Evolutionary conservation across 179 eudicot species (phyloP).

Genomic region (Heliamphora pulchella): DNA sequence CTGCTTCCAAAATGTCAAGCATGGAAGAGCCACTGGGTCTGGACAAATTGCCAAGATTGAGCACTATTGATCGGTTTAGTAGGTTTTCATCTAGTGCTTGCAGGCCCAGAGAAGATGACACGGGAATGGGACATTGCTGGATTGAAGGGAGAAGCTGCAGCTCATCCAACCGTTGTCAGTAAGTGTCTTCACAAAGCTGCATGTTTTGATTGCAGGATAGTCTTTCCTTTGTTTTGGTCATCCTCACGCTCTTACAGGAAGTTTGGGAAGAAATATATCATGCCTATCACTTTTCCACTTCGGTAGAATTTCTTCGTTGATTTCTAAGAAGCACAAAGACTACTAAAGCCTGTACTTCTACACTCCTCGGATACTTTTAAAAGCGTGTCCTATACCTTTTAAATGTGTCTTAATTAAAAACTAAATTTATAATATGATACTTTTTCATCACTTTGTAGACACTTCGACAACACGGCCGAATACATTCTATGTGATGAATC

Average conservation of each 20-base stretch:
- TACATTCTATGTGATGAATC: too few species aligned
- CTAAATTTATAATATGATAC: too few species aligned
- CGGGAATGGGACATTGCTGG: slow-evolving; percentile 71
- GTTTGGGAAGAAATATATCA: not conserved
- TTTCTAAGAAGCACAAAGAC: not conserved
- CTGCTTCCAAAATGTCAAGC: slow-evolving; percentile 69
- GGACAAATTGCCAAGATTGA: slow-evolving; percentile 76
- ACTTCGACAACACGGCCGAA: too few species aligned
- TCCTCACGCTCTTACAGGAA: not conserved
- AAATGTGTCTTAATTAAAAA: too few species aligned
- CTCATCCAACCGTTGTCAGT: slow-evolving; percentile 86
- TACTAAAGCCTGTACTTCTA: too few species aligned
- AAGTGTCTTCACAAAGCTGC: slow-evolving; percentile 11
- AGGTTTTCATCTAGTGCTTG: slow-evolving; percentile 81
- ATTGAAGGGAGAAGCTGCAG: slow-evolving; percentile 77
- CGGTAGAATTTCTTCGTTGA: not conserved
- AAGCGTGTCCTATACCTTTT: too few species aligned
- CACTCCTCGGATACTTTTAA: too few species aligned
- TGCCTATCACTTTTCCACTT: not conserved
- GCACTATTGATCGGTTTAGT: slow-evolving; percentile 51
- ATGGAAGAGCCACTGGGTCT: slow-evolving; percentile 81
- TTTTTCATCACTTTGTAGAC: too few species aligned
- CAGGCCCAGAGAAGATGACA: slow-evolving; percentile 59
- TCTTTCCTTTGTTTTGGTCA: not conserved
- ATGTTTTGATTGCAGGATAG: slow-evolving; percentile 1